Evolutionary conservation across 2,329 filamentous ascomycete genomes (phyloP).

Genomic region (Hypoxylon sp.): DNA sequence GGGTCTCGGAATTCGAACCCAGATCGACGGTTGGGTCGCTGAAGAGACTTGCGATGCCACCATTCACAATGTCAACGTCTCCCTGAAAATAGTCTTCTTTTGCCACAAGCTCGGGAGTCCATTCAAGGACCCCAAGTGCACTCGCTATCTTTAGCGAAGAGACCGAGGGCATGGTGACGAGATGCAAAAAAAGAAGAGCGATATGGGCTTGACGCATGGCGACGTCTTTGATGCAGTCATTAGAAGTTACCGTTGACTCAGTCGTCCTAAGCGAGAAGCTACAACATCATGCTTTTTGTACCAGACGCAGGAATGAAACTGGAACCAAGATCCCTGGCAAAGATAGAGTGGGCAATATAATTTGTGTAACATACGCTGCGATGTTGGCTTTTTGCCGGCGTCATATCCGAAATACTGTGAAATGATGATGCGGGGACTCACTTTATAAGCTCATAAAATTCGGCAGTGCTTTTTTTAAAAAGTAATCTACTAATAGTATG

Average conservation of each 20-base stretch:
- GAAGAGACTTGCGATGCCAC: slow-evolving; percentile 54
- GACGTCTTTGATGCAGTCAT: background rate
- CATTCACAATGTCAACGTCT: slow-evolving; percentile 48
- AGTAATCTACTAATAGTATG: too few relatives aligned
- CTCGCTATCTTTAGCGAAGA: slow-evolving; percentile 43
- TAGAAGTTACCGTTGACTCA: background rate
- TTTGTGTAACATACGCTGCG: background rate
- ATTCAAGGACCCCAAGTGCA: slow-evolving; percentile 45
- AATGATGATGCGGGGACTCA: background rate
- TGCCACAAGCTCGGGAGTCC: slow-evolving; percentile 46
- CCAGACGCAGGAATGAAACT: background rate
- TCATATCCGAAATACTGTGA: background rate
- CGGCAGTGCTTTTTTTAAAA: too few relatives aligned
- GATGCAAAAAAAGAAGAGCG: background rate
- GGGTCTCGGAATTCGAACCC: slow-evolving; percentile 56
- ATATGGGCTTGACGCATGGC: slow-evolving; percentile 1
- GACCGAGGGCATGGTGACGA: slow-evolving; percentile 6
- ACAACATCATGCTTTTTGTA: background rate
- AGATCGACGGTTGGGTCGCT: slow-evolving; percentile 52
- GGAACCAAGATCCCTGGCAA: background rate
- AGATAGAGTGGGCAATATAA: background rate
- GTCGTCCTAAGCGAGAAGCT: background rate
- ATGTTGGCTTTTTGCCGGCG: background rate
- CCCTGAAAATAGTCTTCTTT: slow-evolving; percentile 47
- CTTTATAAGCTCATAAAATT: background rate